Base-by-base conservation (phyloP, 129 eudicot species). In the Lactuca sativa region DNA sequence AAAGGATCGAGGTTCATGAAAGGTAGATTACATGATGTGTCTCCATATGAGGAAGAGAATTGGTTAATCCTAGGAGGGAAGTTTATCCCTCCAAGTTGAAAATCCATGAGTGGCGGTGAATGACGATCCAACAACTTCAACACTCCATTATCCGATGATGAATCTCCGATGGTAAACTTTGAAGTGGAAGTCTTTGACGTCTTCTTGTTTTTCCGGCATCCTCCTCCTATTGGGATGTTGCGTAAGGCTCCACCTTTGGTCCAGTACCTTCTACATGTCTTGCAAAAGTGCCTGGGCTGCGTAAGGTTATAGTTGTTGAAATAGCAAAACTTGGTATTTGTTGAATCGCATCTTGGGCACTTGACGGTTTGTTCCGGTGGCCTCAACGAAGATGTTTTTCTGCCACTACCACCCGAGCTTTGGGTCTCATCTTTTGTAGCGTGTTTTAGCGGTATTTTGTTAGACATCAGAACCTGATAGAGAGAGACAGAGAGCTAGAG, bases 251-350 rank as follows among this genome's bases (percentile, higher is more conserved):
- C 97, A 4, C 96, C 96, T 71, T 76, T 86, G 9, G 97, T 91
- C 97, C 97, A 91, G 59, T 91, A 91, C 57, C 97, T 74, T 64
- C 96, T 77, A 57, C 97, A 91, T 6, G 96, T 81, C 91, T 91
- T 91, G 84, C 97, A 91, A 76, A 91, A 91, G 80, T 91, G 95
- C 30, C 97, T 72, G 16, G 97, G 97, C 63, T 91, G 97, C 0
- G 92, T 68, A 17, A 91, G 88, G 83, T 89, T 91, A 78, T 91
- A 91, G 65, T 91, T 91, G 83, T 91, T 91, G 93, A 82, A 91
- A 86, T 88, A 91, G 76, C 97, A 91, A 68, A 91, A 91, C 67
- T 91, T 91, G 41, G 97, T 91, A 81, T 91, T 91, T 9, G 88
- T 80, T 1, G 97, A 91, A 70, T 91, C 96, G 33, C 97, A 91